Percentiles rank a stretch among this genome's conserved stretches.
Conservation (phyloP, 768 basidiomycete species). For the Termitomyces titanicus region DNA sequence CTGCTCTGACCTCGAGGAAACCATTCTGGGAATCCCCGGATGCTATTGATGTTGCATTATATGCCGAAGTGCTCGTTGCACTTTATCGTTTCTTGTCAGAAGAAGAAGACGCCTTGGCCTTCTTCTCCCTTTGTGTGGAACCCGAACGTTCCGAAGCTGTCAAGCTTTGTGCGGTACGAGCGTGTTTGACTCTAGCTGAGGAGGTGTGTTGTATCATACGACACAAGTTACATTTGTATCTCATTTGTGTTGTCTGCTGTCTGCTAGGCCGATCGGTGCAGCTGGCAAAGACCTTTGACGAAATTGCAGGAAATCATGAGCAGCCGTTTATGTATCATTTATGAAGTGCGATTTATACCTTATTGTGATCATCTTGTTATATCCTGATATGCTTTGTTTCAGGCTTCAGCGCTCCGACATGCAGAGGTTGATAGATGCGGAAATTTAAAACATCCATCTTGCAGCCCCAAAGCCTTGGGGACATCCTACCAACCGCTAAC, state of each 20-base stretch:
- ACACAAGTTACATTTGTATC: background rate
- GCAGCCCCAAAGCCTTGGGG: conserved; percentile 60
- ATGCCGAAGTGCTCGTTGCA: conserved; percentile 70
- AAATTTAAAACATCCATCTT: conserved; percentile 45
- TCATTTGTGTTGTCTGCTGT: background rate
- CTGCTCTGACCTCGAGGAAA: conserved; percentile 35
- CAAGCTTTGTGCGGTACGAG: conserved; percentile 74
- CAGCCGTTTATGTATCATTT: conserved; percentile 49
- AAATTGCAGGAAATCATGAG: conserved; percentile 42
- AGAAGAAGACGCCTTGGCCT: conserved; percentile 52
- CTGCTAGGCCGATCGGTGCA: conserved; percentile 40
- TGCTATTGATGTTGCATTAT: conserved; percentile 72
- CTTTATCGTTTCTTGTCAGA: conserved; percentile 68
- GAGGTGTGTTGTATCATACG: conserved; percentile 43
- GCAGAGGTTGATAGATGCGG: conserved; percentile 61
- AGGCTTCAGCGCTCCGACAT: conserved; percentile 53
- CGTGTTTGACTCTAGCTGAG: conserved; percentile 61
- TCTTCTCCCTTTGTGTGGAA: conserved; percentile 66
- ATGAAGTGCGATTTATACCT: conserved; percentile 40
- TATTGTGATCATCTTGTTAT: background rate
- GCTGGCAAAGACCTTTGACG: conserved; percentile 54
- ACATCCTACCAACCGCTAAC: conserved; percentile 51
- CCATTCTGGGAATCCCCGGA: conserved; percentile 73
- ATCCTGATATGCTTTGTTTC: background rate
- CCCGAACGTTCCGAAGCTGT: conserved; percentile 79